Conservation (phyloP, 2,329 filamentous ascomycete genomes). For the Colletotrichum melonis region DNA sequence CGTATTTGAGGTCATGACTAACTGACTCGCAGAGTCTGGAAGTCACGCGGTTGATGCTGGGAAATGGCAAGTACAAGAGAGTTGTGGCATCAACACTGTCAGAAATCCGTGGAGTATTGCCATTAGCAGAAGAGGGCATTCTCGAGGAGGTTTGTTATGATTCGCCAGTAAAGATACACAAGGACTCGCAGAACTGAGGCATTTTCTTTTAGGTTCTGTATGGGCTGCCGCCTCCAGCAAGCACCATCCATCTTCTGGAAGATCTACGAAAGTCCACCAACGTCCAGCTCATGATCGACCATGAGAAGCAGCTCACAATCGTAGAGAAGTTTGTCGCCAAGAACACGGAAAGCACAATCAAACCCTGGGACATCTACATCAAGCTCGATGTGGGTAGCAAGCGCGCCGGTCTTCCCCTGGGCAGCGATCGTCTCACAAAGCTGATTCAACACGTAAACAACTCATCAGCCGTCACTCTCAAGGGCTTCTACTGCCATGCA, state of each 20-base stretch:
- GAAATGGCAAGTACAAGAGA: constrained; percentile 47
- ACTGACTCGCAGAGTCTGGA: constrained; percentile 44
- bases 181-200: not conserved
- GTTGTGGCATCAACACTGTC: constrained; percentile 54
- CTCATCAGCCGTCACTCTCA: constrained; percentile 44
- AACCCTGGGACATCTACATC: constrained; percentile 49
- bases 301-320: constrained; percentile 45
- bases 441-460: constrained; percentile 43
- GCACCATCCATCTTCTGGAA: constrained; percentile 44
- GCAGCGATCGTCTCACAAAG: constrained; percentile 40
- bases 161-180: not conserved
- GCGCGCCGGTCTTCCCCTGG: constrained; percentile 46
- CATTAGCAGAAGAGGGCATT: constrained; percentile 51
- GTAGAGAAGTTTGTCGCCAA: constrained; percentile 40
- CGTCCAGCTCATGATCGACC: constrained; percentile 51
- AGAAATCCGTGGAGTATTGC: constrained; percentile 52
- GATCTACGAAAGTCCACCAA: constrained; percentile 43
- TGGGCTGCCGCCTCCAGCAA: constrained; percentile 51
- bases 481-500: constrained; percentile 52
- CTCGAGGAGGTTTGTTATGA: constrained; percentile 49
- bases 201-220: constrained; percentile 45
- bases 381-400: constrained; percentile 51
- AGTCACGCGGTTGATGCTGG: constrained; percentile 54
- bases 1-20: not conserved
- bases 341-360: not conserved